Percentiles rank a stretch among this genome's conserved stretches.
These are phyloP conservation scores for Fusarium hostae DNA, from an alignment of 2,329 filamentous ascomycete genomes.

Conservation along the genomic window DNA sequence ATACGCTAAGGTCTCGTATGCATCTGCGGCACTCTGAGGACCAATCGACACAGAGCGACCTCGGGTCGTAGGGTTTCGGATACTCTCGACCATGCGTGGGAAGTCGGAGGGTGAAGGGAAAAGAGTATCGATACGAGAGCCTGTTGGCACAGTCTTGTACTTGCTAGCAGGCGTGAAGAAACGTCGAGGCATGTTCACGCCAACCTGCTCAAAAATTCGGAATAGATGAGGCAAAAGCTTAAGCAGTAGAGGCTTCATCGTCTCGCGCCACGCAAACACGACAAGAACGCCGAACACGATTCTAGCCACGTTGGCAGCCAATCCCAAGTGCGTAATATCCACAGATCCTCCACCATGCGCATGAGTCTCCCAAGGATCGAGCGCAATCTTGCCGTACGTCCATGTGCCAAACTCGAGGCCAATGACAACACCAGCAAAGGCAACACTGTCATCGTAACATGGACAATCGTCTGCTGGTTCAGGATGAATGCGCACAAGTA, in stretches of 20 bases:
- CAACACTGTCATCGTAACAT: conserved; percentile 95
- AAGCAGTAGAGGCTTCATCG: conserved; percentile 86
- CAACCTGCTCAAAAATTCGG: conserved; percentile 81
- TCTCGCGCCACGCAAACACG: conserved; percentile 89
- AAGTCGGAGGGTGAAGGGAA: conserved; percentile 91
- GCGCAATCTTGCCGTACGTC: conserved; percentile 74
- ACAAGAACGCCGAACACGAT: conserved; percentile 83
- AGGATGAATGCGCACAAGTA: conserved; percentile 88
- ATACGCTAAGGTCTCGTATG: conserved; percentile 94
- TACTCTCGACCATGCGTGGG: conserved; percentile 81
- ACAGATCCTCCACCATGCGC: conserved; percentile 67
- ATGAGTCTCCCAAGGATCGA: conserved; percentile 56
- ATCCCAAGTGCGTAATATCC: conserved; percentile 73
- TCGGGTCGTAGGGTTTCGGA: conserved; percentile 76
- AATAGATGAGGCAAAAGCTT: conserved; percentile 85
- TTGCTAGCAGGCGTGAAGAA: conserved; percentile 93
- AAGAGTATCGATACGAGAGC: conserved; percentile 80
- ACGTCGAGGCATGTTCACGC: conserved; percentile 82
- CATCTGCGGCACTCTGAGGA: conserved; percentile 94
- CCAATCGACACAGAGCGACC: conserved; percentile 88
- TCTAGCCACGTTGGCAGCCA: conserved; percentile 70
- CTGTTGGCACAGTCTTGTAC: conserved; percentile 83
- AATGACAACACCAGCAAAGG: conserved; percentile 90
- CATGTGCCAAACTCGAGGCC: conserved; percentile 85
- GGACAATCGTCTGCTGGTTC: conserved; percentile 97